These are phyloP conservation scores for Lachancea meyersii DNA, from an alignment of 805 yeast genomes.

Conservation along the genomic window DNA sequence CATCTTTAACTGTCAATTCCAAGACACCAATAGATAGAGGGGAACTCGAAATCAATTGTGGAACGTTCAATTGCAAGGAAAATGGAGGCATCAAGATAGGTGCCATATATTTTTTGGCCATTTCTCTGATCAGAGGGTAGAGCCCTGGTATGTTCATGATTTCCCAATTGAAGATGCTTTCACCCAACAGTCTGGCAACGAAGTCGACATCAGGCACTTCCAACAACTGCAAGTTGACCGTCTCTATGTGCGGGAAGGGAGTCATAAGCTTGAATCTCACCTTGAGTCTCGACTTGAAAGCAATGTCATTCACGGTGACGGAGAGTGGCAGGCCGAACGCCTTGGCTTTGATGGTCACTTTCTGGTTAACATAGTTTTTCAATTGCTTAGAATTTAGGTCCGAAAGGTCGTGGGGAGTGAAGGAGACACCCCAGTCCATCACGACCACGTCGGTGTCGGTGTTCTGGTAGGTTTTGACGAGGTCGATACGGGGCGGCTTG, in stretches of 20 bases:
- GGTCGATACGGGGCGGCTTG: conserved; percentile 90
- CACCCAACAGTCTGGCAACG: conserved; percentile 64
- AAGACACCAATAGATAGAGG: conserved; percentile 84
- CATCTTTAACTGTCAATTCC: conserved; percentile 59
- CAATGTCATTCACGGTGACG: conserved; percentile 68
- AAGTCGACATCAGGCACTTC: conserved; percentile 90
- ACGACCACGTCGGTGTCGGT: conserved; percentile 92
- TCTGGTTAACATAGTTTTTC: conserved; percentile 78
- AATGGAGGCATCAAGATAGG: conserved; percentile 85
- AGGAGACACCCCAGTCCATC: conserved; percentile 94
- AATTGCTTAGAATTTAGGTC: conserved; percentile 83
- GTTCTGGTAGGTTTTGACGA: conserved; percentile 80
- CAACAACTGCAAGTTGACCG: conserved; percentile 76
- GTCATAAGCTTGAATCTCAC: conserved; percentile 85
- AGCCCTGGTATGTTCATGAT: conserved; percentile 82
- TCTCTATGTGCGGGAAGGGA: conserved; percentile 88
- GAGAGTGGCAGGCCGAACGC: conserved; percentile 83
- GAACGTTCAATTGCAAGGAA: conserved; percentile 87
- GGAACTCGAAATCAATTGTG: conserved; percentile 83
- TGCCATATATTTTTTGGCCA: conserved; percentile 81
- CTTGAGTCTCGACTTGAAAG: conserved; percentile 69
- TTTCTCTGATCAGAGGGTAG: conserved; percentile 70
- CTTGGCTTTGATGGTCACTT: conserved; percentile 66
- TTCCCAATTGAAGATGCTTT: conserved; percentile 82
- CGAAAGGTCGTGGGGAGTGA: conserved; percentile 82